Base-by-base conservation (phyloP, 495 filamentous ascomycete species). In the Aspergillus sparsus region DNA sequence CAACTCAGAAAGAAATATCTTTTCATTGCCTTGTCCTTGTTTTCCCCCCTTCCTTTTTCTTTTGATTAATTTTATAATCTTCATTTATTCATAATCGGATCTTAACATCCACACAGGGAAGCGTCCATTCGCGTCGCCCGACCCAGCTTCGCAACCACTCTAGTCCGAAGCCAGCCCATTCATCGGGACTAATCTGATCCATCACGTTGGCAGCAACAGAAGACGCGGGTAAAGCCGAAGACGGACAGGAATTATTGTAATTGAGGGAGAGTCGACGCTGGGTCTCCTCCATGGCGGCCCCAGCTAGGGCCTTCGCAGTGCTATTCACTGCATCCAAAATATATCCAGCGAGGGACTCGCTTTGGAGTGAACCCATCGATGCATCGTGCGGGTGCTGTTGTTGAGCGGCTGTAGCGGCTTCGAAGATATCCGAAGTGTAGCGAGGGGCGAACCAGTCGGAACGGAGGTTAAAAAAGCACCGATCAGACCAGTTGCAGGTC, bases 401-500 rank as follows among this genome's bases (percentile, higher is more conserved):
- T 50, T 49, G 44, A n/a, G 9, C 39, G 51, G 32, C 13, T 62
- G 62, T 21, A 52, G 57, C 21, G 32, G 62, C 11, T 61, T 57
- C 21, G 62, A 73, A 59, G 5, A 64, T 61, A 16, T 47, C 44
- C n/a, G 76, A 69, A 53, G 74, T 68, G 47, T 77, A 80, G 33
- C 85, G 83, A 13, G 91, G 86, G 49, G 89, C 80, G 72, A 93
- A 93, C 89, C 89, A 94, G 76, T 93, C 90, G 63, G 87, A 77
- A 53, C 81, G 86, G 45, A 92, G 82, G 72, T 94, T 90, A 68
- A 96, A 90, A 77, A 93, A 91, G 73, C 91, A 96, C 31, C 86
- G 86, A 68, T 94, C 90, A 60, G 88, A 89, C 91, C 91, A 96
- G 82, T 93, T 87, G 76, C 91, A 96, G 32, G 90, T 93, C 13